Evolutionary conservation across 495 filamentous ascomycete genomes (phyloP), one percentile per base, ranked within the genome.

Genomic region (Penicillium nucicola): DNA sequence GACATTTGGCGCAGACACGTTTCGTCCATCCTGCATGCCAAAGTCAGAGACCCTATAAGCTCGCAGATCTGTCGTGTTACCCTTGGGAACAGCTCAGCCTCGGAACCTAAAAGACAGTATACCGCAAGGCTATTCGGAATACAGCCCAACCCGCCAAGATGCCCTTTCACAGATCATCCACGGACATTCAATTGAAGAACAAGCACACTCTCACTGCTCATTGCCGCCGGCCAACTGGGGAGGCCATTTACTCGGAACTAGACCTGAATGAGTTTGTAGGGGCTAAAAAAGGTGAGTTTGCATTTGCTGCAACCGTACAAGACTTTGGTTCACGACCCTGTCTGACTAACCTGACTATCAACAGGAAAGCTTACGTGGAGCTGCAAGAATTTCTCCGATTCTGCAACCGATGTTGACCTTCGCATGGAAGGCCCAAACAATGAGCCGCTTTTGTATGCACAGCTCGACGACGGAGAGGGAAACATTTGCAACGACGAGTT

Each of bases 111-210:
- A 6, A 4, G 7, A 9, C 25, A 28, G 10, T 2, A 1, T 8
- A 28, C 25, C 25, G 10, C 7, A 28, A 28, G 1, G 25, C 25
- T 9, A 28, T 3, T 9, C 25, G n/a, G n/a, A n/a, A n/a, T n/a
- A 9, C 35, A 11, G 4, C 39, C 15, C 7, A n/a, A 20, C 19
- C 23, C 18, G 17, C 9, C 37, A 45, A 35, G 4, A 65, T 65
- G 62, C 58, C 58, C 31, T 65, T 65, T 50, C 62, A 65, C 42
- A 60, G 40, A 28, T 56, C 62, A 28, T 58, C 59, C 9, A 60
- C 48, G 56, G 35, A 56, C 43, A 55, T 65, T 34, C 31, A 58
- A 30, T 48, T 63, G 28, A 60, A 57, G 41, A 38, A 58, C 15
- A 40, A 50, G 3, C 62, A 65, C 37, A 15, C 60, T 36, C 53